phyloP scores from a whole-genome alignment of 2,329 filamentous ascomycete species.

The Dactylonectria estremocensis region DNA sequence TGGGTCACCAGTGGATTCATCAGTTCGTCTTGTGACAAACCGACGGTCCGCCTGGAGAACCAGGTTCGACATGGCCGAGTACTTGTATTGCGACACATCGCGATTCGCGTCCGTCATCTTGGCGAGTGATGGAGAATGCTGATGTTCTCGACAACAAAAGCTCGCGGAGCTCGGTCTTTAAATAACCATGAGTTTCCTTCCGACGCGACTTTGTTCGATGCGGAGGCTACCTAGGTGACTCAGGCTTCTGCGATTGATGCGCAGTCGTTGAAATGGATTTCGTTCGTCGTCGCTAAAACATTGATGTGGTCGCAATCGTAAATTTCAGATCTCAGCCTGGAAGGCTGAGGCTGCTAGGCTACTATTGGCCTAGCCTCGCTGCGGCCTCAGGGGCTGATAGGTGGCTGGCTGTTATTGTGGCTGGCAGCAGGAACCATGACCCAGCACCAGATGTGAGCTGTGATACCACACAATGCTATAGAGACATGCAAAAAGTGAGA shows the following conservation, averaged over 20 bases:
- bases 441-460: neutral
- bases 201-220: conserved; percentile 30
- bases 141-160: conserved; percentile 58
- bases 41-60: conserved; percentile 99
- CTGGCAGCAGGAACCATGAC: conserved; percentile 11
- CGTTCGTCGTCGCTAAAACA: conserved; percentile 37
- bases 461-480: neutral
- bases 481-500: neutral
- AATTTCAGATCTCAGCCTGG: conserved; percentile 55
- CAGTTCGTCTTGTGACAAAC: conserved; percentile 91
- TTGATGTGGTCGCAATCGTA: conserved; percentile 49
- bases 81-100: conserved; percentile 98
- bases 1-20: conserved; percentile 96
- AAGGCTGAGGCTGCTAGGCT: conserved; percentile 39
- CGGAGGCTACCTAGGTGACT: conserved; percentile 38
- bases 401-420: conserved; percentile 40
- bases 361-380: conserved; percentile 20
- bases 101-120: conserved; percentile 82
- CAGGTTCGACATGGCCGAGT: conserved; percentile 99
- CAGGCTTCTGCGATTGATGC: conserved; percentile 43
- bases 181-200: conserved; percentile 54
- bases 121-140: conserved; percentile 53
- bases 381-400: conserved; percentile 16
- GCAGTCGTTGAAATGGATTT: conserved; percentile 43
- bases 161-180: conserved; percentile 52